phyloP scores from a whole-genome alignment of 169 alveolate genomes.

The Besnoitia besnoiti region DNA sequence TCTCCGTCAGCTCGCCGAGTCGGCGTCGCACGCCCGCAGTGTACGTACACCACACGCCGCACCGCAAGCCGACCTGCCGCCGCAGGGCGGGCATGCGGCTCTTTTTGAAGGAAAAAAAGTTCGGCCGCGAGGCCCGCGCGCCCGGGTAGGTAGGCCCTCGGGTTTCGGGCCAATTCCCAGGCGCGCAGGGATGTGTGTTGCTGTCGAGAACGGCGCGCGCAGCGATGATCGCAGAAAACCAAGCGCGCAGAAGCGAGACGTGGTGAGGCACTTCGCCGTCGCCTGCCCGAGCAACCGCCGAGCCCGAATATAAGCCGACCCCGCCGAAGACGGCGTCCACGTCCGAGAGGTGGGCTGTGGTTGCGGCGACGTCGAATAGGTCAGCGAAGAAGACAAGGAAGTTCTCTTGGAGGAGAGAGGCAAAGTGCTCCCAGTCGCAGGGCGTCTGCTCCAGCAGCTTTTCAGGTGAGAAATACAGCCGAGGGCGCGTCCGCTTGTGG shows the following conservation, averaged over 20 bases:
- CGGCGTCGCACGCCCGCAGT: neutral
- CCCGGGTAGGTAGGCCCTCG: neutral
- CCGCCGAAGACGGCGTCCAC: neutral
- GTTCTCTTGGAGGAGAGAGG: slow-evolving; percentile 16
- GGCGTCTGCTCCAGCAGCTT: slow-evolving; percentile 16
- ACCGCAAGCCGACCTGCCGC: neutral
- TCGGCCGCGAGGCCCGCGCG: neutral
- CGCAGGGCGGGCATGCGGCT: neutral
- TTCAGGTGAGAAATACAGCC: slow-evolving; percentile 21
- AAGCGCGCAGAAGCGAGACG: neutral
- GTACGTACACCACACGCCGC: neutral
- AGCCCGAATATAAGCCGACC: neutral
- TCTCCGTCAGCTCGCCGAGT: neutral
- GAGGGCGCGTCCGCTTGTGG: neutral
- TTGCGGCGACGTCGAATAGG: neutral
- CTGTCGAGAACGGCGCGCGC: slow-evolving; percentile 9
- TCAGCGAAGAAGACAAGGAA: neutral
- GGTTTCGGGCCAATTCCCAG: neutral
- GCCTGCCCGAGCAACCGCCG: neutral
- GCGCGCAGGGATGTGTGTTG: slow-evolving; percentile 23
- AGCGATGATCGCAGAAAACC: neutral
- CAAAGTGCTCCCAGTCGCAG: neutral
- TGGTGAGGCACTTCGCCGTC: neutral
- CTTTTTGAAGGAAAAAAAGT: slow-evolving; percentile 3
- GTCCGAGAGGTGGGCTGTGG: slow-evolving; percentile 6